Conservation (phyloP, 257 asterid species). For the Phtheirospermum japonicum region DNA sequence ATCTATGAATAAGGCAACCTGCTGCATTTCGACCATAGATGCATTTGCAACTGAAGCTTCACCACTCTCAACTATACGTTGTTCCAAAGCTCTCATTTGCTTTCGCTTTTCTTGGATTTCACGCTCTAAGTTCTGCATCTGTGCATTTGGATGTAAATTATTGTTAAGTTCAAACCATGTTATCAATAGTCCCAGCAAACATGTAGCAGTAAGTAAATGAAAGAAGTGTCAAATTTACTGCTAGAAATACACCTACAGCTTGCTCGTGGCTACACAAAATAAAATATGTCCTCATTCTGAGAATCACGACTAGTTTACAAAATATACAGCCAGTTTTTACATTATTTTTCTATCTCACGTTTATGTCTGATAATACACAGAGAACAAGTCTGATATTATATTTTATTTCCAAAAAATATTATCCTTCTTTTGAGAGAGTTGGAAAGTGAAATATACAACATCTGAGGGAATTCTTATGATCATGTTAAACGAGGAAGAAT, state of each 20-base stretch:
- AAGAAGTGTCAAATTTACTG: slow-evolving; percentile 7
- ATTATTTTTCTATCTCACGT: not conserved
- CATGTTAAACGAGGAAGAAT: not conserved
- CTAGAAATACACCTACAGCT: not conserved
- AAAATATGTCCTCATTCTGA: slow-evolving; percentile 5
- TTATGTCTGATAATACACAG: slow-evolving; percentile 1
- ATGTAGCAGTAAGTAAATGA: slow-evolving; percentile 4
- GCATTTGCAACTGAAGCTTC: slow-evolving; percentile 82
- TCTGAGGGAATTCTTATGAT: not conserved
- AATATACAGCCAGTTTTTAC: slow-evolving; percentile 5
- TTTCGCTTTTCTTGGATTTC: slow-evolving; percentile 83
- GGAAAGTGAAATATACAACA: slow-evolving; percentile 6
- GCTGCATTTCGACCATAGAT: slow-evolving; percentile 87
- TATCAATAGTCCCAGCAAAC: slow-evolving; percentile 23
- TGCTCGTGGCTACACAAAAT: not conserved
- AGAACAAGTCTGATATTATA: not conserved
- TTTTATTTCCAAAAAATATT: not conserved
- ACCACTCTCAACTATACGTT: slow-evolving; percentile 77
- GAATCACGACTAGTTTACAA: not conserved
- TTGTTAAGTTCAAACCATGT: slow-evolving; percentile 17
- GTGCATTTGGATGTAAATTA: slow-evolving; percentile 25
- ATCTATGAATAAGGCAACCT: slow-evolving; percentile 48
- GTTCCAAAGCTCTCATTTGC: slow-evolving; percentile 83
- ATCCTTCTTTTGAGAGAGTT: not conserved
- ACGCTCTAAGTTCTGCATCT: slow-evolving; percentile 80